phyloP scores from a whole-genome alignment of 1,284 basidiomycete species.

The Acaromyces ingoldii region DNA sequence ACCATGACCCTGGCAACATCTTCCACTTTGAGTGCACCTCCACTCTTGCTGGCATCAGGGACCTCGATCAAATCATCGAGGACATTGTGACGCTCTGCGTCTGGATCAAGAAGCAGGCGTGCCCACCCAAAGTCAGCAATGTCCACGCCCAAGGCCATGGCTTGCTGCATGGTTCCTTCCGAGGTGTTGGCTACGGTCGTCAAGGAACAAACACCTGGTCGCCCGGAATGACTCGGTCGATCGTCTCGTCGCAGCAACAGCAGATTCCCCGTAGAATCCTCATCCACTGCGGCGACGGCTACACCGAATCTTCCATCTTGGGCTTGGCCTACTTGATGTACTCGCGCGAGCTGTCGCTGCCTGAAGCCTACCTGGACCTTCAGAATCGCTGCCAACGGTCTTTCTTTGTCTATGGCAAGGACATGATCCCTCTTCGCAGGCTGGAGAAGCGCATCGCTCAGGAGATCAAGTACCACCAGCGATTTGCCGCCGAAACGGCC shows the following conservation, averaged over 20 bases:
- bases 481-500: no score
- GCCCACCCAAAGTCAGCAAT: neutral
- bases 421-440: conserved; percentile 69
- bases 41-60: conserved; percentile 10
- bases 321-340: conserved; percentile 86
- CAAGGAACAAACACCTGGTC: neutral
- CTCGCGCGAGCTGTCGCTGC: conserved; percentile 62
- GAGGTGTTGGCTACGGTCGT: conserved; percentile 7
- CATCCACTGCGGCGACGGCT: conserved; percentile 51
- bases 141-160: conserved; percentile 13
- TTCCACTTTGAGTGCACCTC: conserved; percentile 46
- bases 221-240: neutral
- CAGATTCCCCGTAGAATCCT: conserved; percentile 22
- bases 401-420: conserved; percentile 89
- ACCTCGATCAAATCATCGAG: conserved; percentile 15
- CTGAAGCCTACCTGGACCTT: conserved; percentile 75
- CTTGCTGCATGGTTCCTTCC: conserved; percentile 15
- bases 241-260: neutral
- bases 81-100: conserved; percentile 41
- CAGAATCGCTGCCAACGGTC: conserved; percentile 61
- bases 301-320: conserved; percentile 81
- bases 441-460: conserved; percentile 69
- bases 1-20: conserved; percentile 28
- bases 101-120: conserved; percentile 50
- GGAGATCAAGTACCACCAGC: no score